phyloP scores from a whole-genome alignment of 2,329 filamentous ascomycete genomes.

The Colletotrichum lupini region DNA sequence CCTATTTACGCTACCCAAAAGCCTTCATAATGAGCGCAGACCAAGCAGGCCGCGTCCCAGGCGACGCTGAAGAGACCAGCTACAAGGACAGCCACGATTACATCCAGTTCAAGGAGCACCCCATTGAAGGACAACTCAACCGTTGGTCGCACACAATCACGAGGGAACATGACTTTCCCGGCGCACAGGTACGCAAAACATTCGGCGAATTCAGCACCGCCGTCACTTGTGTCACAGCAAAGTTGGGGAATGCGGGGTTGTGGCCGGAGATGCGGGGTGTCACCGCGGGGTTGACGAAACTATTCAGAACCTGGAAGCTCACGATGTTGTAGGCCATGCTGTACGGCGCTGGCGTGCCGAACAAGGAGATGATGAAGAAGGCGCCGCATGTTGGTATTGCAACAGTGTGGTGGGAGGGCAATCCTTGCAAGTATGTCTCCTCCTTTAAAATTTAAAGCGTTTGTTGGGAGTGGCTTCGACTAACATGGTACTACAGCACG shows the following conservation, averaged over 20 bases:
- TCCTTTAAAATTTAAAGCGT: not conserved
- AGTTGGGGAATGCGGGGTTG: slow-evolving; percentile 31
- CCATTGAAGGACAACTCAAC: slow-evolving; percentile 73
- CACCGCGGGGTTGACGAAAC: slow-evolving; percentile 26
- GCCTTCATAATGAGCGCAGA: slow-evolving; percentile 21
- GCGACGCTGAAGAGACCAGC: slow-evolving; percentile 13
- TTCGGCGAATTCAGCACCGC: not conserved
- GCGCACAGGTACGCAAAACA: slow-evolving; percentile 76
- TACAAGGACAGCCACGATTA: slow-evolving; percentile 64
- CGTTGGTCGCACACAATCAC: slow-evolving; percentile 88
- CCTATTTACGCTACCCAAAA: not conserved
- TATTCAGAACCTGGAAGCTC: not conserved
- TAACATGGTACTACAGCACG: slow-evolving; percentile 43
- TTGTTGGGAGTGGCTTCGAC: not conserved
- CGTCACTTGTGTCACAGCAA: not conserved
- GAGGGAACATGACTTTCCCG: slow-evolving; percentile 88
- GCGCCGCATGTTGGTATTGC: slow-evolving; percentile 91
- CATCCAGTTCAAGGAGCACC: slow-evolving; percentile 62
- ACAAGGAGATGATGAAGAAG: slow-evolving; percentile 86
- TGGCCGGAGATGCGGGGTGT: not conserved
- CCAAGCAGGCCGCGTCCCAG: slow-evolving; percentile 15
- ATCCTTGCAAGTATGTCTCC: slow-evolving; percentile 83
- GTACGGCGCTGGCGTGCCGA: slow-evolving; percentile 89
- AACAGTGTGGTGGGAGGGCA: slow-evolving; percentile 97
- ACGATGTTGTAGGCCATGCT: slow-evolving; percentile 79